phyloP scores from a whole-genome alignment of 257 asterid genomes.

The Echites panduratus region DNA sequence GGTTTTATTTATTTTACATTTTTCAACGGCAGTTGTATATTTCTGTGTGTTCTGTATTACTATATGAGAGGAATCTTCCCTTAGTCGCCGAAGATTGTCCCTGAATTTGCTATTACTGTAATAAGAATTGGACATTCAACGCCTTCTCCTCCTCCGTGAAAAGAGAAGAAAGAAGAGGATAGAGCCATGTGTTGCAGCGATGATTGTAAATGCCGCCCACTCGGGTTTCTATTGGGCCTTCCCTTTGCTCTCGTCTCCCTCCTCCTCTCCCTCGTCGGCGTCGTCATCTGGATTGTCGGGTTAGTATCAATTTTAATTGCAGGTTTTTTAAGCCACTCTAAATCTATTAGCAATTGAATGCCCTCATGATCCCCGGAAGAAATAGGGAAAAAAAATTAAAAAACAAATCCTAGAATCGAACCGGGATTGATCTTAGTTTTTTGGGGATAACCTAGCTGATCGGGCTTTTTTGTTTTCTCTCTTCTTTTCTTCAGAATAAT shows the following conservation, averaged over 20 bases:
- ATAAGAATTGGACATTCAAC: not conserved
- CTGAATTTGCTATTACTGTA: not conserved
- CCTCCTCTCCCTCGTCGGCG: constrained; percentile 61
- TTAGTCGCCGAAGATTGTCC: not conserved
- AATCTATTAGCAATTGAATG: too few species aligned
- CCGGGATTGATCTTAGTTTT: not conserved
- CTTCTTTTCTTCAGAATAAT: constrained; percentile 32
- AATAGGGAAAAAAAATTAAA: not conserved
- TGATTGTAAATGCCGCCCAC: constrained; percentile 33
- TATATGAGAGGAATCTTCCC: not conserved
- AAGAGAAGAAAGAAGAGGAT: not conserved
- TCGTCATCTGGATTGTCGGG: constrained; percentile 75
- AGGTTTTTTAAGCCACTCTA: not conserved
- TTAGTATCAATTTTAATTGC: not conserved
- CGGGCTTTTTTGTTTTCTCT: not conserved
- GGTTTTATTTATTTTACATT: too few species aligned
- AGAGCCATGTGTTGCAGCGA: constrained; percentile 23
- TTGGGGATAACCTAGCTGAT: not conserved
- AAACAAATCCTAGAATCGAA: not conserved
- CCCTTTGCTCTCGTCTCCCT: constrained; percentile 72
- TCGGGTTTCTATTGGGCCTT: constrained; percentile 49
- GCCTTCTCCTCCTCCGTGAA: not conserved
- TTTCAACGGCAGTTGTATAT: too few species aligned
- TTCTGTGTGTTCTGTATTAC: too few species aligned
- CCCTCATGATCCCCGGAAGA: not conserved